These are phyloP conservation scores for Tetrapisispora fleetii DNA, from an alignment of 805 yeast genomes.

Conservation along the genomic window DNA sequence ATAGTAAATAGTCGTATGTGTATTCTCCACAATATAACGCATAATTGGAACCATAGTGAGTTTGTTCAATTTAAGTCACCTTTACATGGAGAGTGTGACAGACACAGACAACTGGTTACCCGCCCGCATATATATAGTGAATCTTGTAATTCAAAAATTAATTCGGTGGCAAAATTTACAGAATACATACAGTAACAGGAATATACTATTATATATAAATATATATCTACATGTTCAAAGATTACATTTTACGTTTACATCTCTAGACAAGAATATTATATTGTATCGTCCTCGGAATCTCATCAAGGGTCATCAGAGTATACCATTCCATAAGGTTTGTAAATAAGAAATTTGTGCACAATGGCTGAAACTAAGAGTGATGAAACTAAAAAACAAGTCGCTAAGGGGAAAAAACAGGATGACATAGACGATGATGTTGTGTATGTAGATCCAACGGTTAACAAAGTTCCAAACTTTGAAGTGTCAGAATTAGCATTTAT, in stretches of 20 bases:
- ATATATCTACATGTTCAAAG: background rate
- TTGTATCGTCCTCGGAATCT: too few relatives aligned
- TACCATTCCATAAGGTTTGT: too few relatives aligned
- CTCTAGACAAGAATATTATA: too few relatives aligned
- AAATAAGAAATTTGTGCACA: too few relatives aligned
- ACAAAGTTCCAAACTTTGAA: constrained; percentile 66
- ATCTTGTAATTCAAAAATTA: background rate
- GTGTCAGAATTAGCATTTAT: constrained; percentile 75
- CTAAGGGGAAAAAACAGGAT: constrained; percentile 2
- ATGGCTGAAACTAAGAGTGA: background rate
- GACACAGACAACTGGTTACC: background rate
- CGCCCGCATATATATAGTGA: background rate
- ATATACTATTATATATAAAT: background rate
- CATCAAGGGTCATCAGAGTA: background rate
- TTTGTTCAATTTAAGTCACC: too few relatives aligned
- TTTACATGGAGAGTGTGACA: too few relatives aligned
- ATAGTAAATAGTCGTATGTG: too few relatives aligned
- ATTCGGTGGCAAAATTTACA: background rate
- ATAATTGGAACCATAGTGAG: too few relatives aligned
- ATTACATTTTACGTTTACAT: too few relatives aligned
- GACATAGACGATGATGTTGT: constrained; percentile 15
- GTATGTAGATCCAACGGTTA: constrained; percentile 21
- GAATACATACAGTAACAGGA: background rate
- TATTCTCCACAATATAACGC: too few relatives aligned
- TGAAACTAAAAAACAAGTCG: constrained; percentile 1